Base-by-base conservation (phyloP, 805 yeast genomes). In the Kuraishia ogatae region DNA sequence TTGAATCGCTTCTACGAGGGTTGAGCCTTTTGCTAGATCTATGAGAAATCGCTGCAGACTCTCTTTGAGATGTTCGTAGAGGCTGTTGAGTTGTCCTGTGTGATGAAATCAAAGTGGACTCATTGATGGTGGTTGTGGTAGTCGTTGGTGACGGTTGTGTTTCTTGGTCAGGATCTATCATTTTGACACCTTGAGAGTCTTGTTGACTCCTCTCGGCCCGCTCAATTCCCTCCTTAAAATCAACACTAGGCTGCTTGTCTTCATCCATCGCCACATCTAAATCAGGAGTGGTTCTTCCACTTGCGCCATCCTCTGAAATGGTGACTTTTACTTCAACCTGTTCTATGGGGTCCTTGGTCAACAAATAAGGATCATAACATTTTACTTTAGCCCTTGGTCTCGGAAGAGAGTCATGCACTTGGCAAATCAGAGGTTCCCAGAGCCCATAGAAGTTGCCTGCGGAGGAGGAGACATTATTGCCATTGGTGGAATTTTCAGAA, bases 331-430 rank as follows among this genome's bases (percentile, higher is more conserved):
- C 71, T 17, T 57, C 61, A 1, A 84, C 64, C 10, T 66, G 64
- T 47, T 80, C 84, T 2, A 83, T 67, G 0, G 84, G 76, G 2
- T 68, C 70, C 39, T 78, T 81, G 0, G 80, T 71, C 28, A 80
- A 71, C 15, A 70, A 60, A 59, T 86, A 85, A 0, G 80, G 77
- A 59, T 85, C 89, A 29, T 74, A 64, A 35, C 71, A 64, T 59
- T 71, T 79, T 4, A 75, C 62, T 49, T 75, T 78, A 2, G 75
- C 67, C 56, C 73, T 78, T 2, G 81, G 74, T 46, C 63, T 70
- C 1, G 74, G 73, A n/a, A 71, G 54, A 1, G 62, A 50, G 4
- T 61, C 63, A 43, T 64, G 63, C 4, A 71, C 21, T 4, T 60
- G 58, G 7, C 60, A 57, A 35, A 67, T 50, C 1, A 66, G 53